Conservation (phyloP, 108 stramenopile genomes). For the Pseudonitzschia delicatissima region DNA sequence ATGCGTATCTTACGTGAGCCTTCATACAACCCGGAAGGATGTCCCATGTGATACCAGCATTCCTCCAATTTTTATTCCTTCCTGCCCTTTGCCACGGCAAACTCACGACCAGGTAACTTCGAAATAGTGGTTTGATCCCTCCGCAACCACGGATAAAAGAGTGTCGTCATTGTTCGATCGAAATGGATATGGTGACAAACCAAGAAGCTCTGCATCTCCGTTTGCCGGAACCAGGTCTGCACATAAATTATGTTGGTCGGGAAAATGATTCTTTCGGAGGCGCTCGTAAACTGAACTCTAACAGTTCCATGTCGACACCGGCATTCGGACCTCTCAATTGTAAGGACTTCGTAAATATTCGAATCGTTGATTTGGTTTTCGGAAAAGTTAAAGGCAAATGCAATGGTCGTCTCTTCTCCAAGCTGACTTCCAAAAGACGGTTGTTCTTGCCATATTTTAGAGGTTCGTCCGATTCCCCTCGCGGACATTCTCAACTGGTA, state of each 20-base stretch:
- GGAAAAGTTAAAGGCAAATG: conserved; percentile 29
- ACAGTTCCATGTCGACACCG: conserved; percentile 40
- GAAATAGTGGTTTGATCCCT: conserved; percentile 15
- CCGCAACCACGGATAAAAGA: neutral
- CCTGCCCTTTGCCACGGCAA: conserved; percentile 1
- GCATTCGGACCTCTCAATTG: conserved; percentile 35
- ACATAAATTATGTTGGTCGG: conserved; percentile 31
- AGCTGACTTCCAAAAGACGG: conserved; percentile 27
- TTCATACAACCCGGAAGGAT: conserved; percentile 14
- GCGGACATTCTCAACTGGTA: neutral
- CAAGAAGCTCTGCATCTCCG: conserved; percentile 45
- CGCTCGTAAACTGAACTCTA: conserved; percentile 40
- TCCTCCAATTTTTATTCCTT: neutral
- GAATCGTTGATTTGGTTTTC: conserved; percentile 19
- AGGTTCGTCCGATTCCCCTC: conserved; percentile 1
- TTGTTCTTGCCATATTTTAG: conserved; percentile 6
- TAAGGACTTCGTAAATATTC: conserved; percentile 38
- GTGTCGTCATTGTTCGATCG: conserved; percentile 11
- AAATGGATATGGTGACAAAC: conserved; percentile 40
- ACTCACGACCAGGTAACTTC: conserved; percentile 12
- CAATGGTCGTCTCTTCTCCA: conserved; percentile 46
- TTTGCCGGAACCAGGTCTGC: conserved; percentile 42
- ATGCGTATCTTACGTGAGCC: conserved; percentile 4
- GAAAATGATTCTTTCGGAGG: conserved; percentile 43
- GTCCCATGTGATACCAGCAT: conserved; percentile 16